Evolutionary conservation across 108 stramenopile genomes (phyloP).

Genomic region (Nitzschia sp.): DNA sequence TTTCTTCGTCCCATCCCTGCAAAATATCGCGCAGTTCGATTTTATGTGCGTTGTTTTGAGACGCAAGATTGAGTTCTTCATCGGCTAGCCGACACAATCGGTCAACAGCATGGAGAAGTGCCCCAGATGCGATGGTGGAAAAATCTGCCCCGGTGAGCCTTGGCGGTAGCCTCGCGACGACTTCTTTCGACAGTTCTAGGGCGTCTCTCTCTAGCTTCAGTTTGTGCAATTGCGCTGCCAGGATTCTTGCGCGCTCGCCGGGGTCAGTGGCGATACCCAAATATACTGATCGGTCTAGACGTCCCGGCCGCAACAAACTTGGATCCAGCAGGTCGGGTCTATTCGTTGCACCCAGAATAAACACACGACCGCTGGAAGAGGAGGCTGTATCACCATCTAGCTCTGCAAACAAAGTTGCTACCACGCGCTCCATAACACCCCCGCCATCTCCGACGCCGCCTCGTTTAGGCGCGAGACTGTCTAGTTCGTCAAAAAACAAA

Average conservation of each 20-base stretch:
- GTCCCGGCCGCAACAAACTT: slow-evolving; percentile 93
- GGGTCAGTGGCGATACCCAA: slow-evolving; percentile 78
- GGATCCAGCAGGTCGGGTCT: slow-evolving; percentile 97
- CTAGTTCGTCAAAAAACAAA: slow-evolving; percentile 97
- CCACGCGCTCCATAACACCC: slow-evolving; percentile 96
- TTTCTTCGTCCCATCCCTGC: slow-evolving; percentile 54
- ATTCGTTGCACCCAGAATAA: slow-evolving; percentile 98
- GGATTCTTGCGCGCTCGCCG: slow-evolving; percentile 64
- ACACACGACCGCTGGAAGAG: slow-evolving; percentile 46
- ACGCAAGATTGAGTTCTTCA: slow-evolving; percentile 37
- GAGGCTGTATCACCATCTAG: slow-evolving; percentile 59
- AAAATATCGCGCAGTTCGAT: slow-evolving; percentile 48
- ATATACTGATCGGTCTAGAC: slow-evolving; percentile 96
- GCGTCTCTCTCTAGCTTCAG: slow-evolving; percentile 78
- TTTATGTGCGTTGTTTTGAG: slow-evolving; percentile 2
- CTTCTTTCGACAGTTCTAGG: slow-evolving; percentile 40
- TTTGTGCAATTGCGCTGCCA: slow-evolving; percentile 87
- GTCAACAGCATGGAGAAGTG: slow-evolving; percentile 71
- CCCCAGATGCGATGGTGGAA: slow-evolving; percentile 85
- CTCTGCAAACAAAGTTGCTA: slow-evolving; percentile 88
- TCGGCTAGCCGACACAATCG: slow-evolving; percentile 80
- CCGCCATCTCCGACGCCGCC: slow-evolving; percentile 84
- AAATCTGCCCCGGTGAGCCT: slow-evolving; percentile 94
- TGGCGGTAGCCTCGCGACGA: slow-evolving; percentile 72
- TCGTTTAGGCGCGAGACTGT: slow-evolving; percentile 94